These are phyloP conservation scores for Penicillium sp. DNA, from an alignment of 2,329 filamentous ascomycete genomes.

Conservation along the genomic window DNA sequence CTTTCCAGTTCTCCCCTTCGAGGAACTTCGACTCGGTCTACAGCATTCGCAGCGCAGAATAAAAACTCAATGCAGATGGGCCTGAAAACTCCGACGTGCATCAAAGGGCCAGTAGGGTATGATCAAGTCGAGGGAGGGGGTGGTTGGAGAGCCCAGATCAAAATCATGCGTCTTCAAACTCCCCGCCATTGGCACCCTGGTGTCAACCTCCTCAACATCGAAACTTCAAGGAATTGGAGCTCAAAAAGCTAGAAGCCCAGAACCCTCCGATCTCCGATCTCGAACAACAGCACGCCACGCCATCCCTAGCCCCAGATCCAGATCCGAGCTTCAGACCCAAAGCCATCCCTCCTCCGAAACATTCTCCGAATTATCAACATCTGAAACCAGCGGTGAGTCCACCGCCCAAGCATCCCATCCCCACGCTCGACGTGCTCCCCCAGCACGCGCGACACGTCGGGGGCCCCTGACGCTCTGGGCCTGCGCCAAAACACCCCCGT, in stretches of 20 bases:
- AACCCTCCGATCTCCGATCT: background rate
- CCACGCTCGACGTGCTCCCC: background rate
- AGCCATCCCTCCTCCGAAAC: background rate
- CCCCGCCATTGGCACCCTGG: background rate
- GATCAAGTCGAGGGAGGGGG: background rate
- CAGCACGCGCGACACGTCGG: background rate
- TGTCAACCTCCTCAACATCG: background rate
- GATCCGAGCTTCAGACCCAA: background rate
- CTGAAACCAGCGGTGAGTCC: slow-evolving; percentile 2
- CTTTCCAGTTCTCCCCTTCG: background rate
- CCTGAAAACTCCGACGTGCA: background rate
- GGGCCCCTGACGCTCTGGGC: background rate
- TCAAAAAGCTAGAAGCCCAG: background rate
- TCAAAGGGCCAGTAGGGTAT: background rate
- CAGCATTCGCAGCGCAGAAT: background rate
- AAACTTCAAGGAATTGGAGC: background rate
- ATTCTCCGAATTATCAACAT: background rate
- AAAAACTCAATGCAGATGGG: background rate
- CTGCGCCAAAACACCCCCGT: background rate
- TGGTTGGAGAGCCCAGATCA: background rate
- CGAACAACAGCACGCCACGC: slow-evolving; percentile 2
- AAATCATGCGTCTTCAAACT: background rate
- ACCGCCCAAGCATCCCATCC: slow-evolving; percentile 2
- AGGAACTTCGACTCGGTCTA: background rate
- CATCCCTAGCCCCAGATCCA: slow-evolving; percentile 5